Evolutionary conservation across 768 basidiomycete species (phyloP).

Genomic region (Lactarius indigo): DNA sequence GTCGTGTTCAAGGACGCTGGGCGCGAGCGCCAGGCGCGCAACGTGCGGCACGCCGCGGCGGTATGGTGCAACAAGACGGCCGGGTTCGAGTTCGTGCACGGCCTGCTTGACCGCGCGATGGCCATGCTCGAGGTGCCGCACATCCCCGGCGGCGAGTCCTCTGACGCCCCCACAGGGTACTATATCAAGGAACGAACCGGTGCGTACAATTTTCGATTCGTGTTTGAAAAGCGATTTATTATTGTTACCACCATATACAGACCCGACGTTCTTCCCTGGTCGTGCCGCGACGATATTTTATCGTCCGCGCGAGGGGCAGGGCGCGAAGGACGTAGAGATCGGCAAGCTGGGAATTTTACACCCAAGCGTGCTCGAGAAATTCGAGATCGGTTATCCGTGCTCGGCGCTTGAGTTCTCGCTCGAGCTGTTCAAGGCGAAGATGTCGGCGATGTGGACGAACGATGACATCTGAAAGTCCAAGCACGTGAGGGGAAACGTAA

Average conservation of each 20-base stretch:
- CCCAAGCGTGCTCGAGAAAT: conserved; percentile 86
- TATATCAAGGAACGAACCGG: conserved; percentile 87
- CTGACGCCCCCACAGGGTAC: conserved; percentile 72
- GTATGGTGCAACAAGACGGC: conserved; percentile 97
- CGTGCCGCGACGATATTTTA: conserved; percentile 92
- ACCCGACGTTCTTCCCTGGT: conserved; percentile 92
- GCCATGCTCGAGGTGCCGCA: conserved; percentile 90
- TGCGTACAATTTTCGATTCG: conserved; percentile 31
- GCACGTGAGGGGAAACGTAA: neutral
- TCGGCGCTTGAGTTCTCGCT: conserved; percentile 92
- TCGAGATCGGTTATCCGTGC: conserved; percentile 93
- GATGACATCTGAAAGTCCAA: conserved; percentile 33
- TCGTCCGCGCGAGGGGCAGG: conserved; percentile 44
- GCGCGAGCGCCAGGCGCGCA: conserved; percentile 80
- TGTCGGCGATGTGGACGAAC: conserved; percentile 54
- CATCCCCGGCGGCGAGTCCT: conserved; percentile 54
- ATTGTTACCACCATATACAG: conserved; percentile 39
- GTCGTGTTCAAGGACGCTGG: conserved; percentile 82
- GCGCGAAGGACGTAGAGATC: conserved; percentile 60
- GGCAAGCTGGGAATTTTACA: conserved; percentile 93
- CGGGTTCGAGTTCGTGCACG: conserved; percentile 95
- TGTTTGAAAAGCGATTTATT: neutral
- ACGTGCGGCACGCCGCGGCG: conserved; percentile 83
- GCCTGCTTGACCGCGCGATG: conserved; percentile 92
- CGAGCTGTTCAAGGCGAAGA: conserved; percentile 87